Base-by-base conservation (phyloP, 2,329 filamentous ascomycete genomes). In the Fusarium papillatum region DNA sequence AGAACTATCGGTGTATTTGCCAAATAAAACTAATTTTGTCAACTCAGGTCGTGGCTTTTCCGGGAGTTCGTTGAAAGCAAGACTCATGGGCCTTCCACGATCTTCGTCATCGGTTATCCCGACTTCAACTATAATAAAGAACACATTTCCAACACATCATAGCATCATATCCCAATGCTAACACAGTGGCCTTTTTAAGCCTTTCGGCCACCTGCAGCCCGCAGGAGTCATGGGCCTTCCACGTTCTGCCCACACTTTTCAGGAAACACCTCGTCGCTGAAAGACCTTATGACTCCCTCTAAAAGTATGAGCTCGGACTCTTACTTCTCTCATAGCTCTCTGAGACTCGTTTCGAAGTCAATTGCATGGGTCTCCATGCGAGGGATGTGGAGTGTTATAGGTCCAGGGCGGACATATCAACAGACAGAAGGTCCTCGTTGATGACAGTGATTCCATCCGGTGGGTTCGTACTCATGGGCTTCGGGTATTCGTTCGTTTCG, bases 331-430 rank as follows among this genome's bases (percentile, higher is more conserved):
- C n/a, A 7, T 24, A 46, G n/a, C 1, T n/a, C 13, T 22, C 41
- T 8, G 3, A 4, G 6, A 8, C 7, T 46, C 13, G 41, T 46
- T 24, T 46, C 41, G 13, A 46, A 46, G 7, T 7, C 13, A 13
- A 43, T 22, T 22, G 1, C 2, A 22, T 8, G n/a, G n/a, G n/a
- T 14, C 2, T 7, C 19, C 10, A 3, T 0, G 19, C 41, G n/a
- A 46, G n/a, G 11, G 13, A 5, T 7, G n/a, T 16, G 3, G 41
- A 16, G 41, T 46, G n/a, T 22, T 13, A 22, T 2, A 24, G n/a
- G 4, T 24, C n/a, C n/a, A 46, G n/a, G n/a, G 41, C n/a, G 7
- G 11, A 6, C n/a, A 4, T 46, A 1, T 7, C 11, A 8, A 22
- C 41, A 22, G n/a, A 46, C 41, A 46, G 6, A 16, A 1, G n/a